Evolutionary conservation across 73 alveolate genomes (phyloP).

Genomic region (Symbiodinium pilosum): DNA sequence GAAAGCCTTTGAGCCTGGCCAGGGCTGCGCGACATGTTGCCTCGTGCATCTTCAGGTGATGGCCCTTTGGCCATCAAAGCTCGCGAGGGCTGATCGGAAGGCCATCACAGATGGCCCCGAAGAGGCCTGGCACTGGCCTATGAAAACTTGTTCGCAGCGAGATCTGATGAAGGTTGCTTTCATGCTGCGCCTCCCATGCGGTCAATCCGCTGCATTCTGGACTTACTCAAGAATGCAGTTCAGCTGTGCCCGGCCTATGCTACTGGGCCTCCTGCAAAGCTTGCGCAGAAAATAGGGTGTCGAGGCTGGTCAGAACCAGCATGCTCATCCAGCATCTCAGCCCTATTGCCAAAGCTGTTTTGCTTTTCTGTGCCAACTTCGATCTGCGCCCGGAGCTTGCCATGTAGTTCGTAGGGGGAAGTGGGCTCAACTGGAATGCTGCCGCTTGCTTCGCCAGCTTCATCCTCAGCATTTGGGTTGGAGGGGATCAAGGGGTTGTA

Average conservation of each 20-base stretch:
- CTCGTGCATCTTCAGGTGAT: neutral
- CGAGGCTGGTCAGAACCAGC: no score
- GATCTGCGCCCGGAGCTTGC: no score
- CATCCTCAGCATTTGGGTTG: neutral
- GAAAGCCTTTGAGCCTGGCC: no score
- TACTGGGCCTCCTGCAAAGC: neutral
- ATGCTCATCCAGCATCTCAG: no score
- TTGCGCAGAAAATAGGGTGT: neutral
- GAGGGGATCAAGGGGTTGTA: no score
- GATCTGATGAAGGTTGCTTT: neutral
- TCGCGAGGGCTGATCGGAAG: neutral
- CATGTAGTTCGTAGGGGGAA: neutral
- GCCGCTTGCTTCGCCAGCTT: conserved; percentile 8
- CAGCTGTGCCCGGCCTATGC: neutral
- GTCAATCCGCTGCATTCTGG: neutral
- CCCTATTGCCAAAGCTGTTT: no score
- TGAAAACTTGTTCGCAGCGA: no score
- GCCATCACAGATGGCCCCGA: neutral
- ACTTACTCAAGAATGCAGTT: neutral
- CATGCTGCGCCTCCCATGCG: neutral
- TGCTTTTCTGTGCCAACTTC: no score
- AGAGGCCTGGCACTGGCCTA: no score
- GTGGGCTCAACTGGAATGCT: neutral
- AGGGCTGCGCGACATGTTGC: no score
- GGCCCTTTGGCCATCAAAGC: neutral